These are phyloP conservation scores for Golubevia sp. DNA, from an alignment of 1,284 basidiomycete species.

Conservation along the genomic window DNA sequence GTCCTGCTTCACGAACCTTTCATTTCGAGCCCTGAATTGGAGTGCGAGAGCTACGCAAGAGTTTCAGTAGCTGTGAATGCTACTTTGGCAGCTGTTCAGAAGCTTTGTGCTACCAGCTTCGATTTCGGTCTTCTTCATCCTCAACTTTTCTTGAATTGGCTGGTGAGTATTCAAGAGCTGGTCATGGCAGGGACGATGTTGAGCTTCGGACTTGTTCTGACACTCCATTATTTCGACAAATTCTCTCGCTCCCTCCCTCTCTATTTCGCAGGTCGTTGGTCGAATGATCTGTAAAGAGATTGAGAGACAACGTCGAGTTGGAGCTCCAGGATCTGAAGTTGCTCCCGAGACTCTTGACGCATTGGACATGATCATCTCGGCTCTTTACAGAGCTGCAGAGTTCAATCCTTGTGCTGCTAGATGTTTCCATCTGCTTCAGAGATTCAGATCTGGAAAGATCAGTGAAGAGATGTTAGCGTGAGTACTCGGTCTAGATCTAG, in stretches of 20 bases:
- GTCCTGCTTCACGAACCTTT: conserved; percentile 16
- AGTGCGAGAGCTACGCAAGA: neutral
- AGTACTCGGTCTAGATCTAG: neutral
- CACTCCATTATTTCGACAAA: neutral
- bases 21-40: conserved; percentile 8
- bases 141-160: conserved; percentile 12
- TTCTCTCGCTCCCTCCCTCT: conserved; percentile 1
- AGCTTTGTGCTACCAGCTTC: conserved; percentile 8
- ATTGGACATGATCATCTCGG: conserved; percentile 9
- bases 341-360: neutral
- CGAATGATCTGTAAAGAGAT: conserved; percentile 9
- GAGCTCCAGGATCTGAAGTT: conserved; percentile 4
- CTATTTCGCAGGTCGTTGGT: neutral
- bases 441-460: conserved; percentile 7
- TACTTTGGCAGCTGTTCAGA: conserved; percentile 6
- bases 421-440: conserved; percentile 9
- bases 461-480: conserved; percentile 7
- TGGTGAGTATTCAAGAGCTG: conserved; percentile 5
- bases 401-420: conserved; percentile 8
- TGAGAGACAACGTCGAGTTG: conserved; percentile 5
- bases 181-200: conserved; percentile 2
- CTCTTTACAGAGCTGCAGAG: conserved; percentile 9
- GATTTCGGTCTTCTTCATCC: conserved; percentile 16
- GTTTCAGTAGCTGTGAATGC: conserved; percentile 6
- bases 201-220: neutral